Conservation (phyloP, 108 stramenopile species). For the Aurantiochytrium sp. region DNA sequence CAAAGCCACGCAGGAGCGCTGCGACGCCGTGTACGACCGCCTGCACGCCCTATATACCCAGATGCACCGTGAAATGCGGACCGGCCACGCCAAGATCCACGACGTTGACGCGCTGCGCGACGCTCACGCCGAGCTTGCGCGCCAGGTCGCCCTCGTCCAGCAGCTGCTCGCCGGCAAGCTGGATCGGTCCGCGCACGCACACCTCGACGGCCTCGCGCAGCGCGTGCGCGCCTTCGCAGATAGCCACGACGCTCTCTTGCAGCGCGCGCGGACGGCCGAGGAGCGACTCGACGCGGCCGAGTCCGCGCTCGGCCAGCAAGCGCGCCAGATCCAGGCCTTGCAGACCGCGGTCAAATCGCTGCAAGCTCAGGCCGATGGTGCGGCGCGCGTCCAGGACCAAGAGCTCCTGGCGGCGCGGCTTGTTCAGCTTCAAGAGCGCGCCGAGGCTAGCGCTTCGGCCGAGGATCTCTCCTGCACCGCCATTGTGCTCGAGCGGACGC, state of each 20-base stretch:
- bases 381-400: not conserved
- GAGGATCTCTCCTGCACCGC: not conserved
- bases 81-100: not conserved
- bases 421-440: not conserved
- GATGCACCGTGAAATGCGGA: not conserved
- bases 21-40: not conserved
- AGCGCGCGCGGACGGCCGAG: not conserved
- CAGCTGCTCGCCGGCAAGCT: not conserved
- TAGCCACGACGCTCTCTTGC: not conserved
- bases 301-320: not conserved
- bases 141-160: not conserved
- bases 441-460: not conserved
- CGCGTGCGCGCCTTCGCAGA: not conserved
- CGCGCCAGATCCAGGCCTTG: not conserved
- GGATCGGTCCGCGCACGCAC: not conserved
- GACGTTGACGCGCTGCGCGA: not conserved
- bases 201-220: not conserved
- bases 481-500: not conserved
- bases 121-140: not conserved
- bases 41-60: not conserved
- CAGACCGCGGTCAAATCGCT: too few species aligned
- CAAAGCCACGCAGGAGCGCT: not conserved
- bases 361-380: too few species aligned
- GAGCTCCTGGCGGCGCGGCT: not conserved
- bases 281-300: not conserved